Evolutionary conservation across 805 yeast genomes (phyloP), one percentile per base, ranked within the genome.

Genomic region (Wickerhamiella kurtzmanii): DNA sequence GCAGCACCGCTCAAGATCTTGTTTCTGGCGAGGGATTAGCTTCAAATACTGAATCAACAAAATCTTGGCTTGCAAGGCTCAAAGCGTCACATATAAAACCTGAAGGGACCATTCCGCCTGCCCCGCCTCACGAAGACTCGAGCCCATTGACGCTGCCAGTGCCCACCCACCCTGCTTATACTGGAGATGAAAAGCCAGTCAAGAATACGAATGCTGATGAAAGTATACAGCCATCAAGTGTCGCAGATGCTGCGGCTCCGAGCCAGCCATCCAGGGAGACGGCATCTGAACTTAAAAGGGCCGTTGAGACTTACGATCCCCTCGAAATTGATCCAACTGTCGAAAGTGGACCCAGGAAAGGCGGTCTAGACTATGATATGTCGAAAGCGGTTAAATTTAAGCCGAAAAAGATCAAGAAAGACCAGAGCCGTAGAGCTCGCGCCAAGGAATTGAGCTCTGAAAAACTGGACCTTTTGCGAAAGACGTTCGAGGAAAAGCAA

Each of bases 281-380:
- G n/a, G n/a, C n/a, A n/a, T 19, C 18, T 11, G 4, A 56, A 66
- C 1, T 56, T 68, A 41, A 25, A 25, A 25, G 11, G 11, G 32
- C 32, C 11, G 32, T 25, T 6, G 32, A 25, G 9, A 25, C 32
- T 11, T 25, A 25, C 32, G 32, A 25, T 25, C 32, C 32, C 9
- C 32, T 25, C 6, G 32, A 25, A 6, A 11, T 25, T 25, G 32
- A 25, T 11, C 32, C 6, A 6, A 6, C 32, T 6, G 32, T 25
- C 32, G 32, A 25, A 11, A 6, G 32, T 25, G 32, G 9, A 25
- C 32, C 32, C 32, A 25, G 11, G 11, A 6, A 25, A 11, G 9
- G 9, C 32, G 32, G 32, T 11, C 32, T 25, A 11, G 32, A 25
- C 32, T 25, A 25, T 25, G 32, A 25, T 25, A 25, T 25, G 32